Base-by-base conservation (phyloP, 2,329 filamentous ascomycete genomes). In the Fusarium incarnatum region DNA sequence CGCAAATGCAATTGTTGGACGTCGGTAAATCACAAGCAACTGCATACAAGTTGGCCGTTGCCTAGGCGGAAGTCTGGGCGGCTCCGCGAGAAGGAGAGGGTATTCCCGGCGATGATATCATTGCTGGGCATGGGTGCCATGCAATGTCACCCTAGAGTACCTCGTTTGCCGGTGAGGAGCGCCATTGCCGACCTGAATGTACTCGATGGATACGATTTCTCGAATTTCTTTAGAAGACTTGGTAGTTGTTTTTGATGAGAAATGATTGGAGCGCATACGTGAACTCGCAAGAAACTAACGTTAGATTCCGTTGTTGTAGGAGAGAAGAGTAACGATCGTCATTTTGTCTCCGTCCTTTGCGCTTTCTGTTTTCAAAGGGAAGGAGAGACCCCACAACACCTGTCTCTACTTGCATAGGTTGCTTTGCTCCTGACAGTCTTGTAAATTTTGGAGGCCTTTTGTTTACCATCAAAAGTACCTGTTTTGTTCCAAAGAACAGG, bases 211-310 rank as follows among this genome's bases (percentile, higher is more conserved):
- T 52, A 41, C 20, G 4, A 23, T 56, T 71, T 64, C 48, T 65
- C 40, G 67, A 71, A 71, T 52, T 23, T 13, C 28, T 44, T 9
- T 16, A 13, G 60, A 64, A 53, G 44, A 7, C 22, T 32, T 54
- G 32, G n/a, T 46, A n/a, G 20, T 22, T 32, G 12, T 4, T 20
- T 12, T 13, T 13, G 2, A 18, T 54, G 22, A 49, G 20, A 18
- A n/a, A 34, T 58, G 50, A 74, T 74, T 74, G 73, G 73, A 71
- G 73, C 73, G 73, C 73, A 73, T 74, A 58, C 8, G 41, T 22
- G 41, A 22, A 16, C 15, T 44, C 15, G 5, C 34, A 22, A 44
- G 20, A 16, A 44, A 44, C 20, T 44, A 44, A 23, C 20, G 20
- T 20, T 44, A 23, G n/a, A 23, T 44, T 44, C 13, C 52, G 22